phyloP scores from a whole-genome alignment of 2,329 filamentous ascomycete species.

The Ascochyta koolunga region DNA sequence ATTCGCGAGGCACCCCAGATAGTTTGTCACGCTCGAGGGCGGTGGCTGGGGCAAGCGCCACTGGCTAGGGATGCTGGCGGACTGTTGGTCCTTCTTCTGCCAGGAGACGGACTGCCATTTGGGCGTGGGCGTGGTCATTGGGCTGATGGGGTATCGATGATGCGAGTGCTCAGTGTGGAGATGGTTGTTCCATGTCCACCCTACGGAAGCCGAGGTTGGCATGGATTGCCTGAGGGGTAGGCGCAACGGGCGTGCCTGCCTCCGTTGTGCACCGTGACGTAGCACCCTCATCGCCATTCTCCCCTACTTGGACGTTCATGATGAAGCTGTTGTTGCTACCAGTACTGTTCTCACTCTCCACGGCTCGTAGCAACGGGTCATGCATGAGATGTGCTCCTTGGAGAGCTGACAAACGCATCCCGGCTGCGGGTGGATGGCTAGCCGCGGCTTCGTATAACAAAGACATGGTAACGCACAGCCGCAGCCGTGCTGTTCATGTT shows the following conservation, averaged over 20 bases:
- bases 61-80: constrained; percentile 49
- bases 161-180: constrained; percentile 1
- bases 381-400: not conserved
- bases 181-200: constrained; percentile 1
- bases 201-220: constrained; percentile 5
- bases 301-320: not conserved
- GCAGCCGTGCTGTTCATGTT: too few species aligned
- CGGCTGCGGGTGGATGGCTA: constrained; percentile 1
- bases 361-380: not conserved
- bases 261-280: not conserved
- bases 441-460: too few species aligned
- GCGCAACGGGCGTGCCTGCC: not conserved
- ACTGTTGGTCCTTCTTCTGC: constrained; percentile 53
- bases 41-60: constrained; percentile 49
- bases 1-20: constrained; percentile 58
- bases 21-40: constrained; percentile 30
- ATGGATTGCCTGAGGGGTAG: constrained; percentile 24
- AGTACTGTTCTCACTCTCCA: not conserved
- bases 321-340: not conserved
- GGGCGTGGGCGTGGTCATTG: constrained; percentile 23
- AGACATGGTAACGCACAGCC: too few species aligned
- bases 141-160: not conserved
- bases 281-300: not conserved
- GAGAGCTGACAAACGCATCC: not conserved
- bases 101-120: constrained; percentile 50